Base-by-base conservation (phyloP, 2,329 filamentous ascomycete genomes). In the Alternaria triticimaculans region DNA sequence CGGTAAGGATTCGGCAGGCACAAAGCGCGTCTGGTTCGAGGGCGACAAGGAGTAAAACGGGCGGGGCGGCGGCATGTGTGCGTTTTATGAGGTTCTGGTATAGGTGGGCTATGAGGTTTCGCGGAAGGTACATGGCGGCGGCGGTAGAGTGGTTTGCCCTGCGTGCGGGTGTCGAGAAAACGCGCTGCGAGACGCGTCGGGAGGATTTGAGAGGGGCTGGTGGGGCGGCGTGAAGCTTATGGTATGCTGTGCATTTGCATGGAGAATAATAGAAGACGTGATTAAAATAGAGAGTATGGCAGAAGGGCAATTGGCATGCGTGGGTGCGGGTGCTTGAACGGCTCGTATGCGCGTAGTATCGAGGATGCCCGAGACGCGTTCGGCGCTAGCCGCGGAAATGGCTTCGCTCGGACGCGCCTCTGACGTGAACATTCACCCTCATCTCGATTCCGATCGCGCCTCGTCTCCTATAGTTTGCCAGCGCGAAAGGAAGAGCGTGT, bases 1-100 rank as follows among this genome's bases (percentile, higher is more conserved):
- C 88, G 3, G 95, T 97, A 51, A 99, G 88, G 65, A 99, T 97
- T 65, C 94, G 93, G 79, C 94, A 97, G 66, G 94, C 96, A 81
- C 95, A 98, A 66, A 99, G 89, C 67, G 96, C 92, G 83, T 99
- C 96, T 59, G 96, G 94, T 77, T 97, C 95, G 78, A 98, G 92
- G 37, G 95, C 92, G 68, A 94, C 94, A 60, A 99, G 91, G 67
- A 99, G 89, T 25, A 98, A 87, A 58, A 98, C 93, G 0, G 94
- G 94, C 43, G 95, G 92, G 18, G 94, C 96, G 55, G 95, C 88
- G n/a, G 94, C 91, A 78, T 97, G 93, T 70, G 94, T 91, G 48
- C 92, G 92, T 80, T 88, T 89, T 80, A 96, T 89, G 60, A 99
- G 91, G 81, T 97, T 92, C 64, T 88, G 87, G 85, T 99, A 99